Conservation (phyloP, 345 rosid genomes). For the Syzygium jambos region DNA sequence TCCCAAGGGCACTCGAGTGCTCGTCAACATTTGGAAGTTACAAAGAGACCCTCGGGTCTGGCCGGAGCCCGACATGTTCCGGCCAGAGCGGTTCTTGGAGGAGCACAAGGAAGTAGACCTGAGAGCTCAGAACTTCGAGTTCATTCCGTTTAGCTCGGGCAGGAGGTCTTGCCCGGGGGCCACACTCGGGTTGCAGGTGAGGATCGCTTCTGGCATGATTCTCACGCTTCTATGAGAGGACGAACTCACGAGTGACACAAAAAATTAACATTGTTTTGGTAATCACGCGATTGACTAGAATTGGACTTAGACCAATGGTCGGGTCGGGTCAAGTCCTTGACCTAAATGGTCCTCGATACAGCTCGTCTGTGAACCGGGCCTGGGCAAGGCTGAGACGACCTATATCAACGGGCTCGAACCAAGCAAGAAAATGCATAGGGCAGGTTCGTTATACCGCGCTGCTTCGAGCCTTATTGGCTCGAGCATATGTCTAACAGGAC, state of each 20-base stretch:
- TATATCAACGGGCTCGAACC: neutral
- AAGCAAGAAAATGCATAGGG: neutral
- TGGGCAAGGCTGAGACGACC: neutral
- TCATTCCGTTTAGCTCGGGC: constrained; percentile 38
- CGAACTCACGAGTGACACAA: neutral
- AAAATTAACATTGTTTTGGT: too few species aligned
- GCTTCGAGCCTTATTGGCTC: neutral
- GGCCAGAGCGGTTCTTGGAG: constrained; percentile 38
- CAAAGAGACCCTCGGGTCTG: constrained; percentile 45
- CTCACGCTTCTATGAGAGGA: neutral
- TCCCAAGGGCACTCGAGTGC: constrained; percentile 37
- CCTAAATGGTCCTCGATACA: neutral
- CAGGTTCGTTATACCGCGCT: neutral
- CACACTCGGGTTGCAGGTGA: constrained; percentile 15
- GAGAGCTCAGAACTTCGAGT: constrained; percentile 13
- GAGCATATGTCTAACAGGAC: neutral
- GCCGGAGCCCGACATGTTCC: constrained; percentile 25
- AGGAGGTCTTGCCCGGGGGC: constrained; percentile 55
- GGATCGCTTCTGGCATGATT: neutral
- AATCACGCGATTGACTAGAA: neutral
- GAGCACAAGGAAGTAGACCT: neutral
- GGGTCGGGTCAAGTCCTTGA: neutral
- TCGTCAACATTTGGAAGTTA: constrained; percentile 51
- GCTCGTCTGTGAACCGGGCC: neutral
- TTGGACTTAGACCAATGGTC: neutral